Evolutionary conservation across 139 green algal genomes (phyloP), one percentile per base, ranked within the genome.

Genomic region (Micromonas commoda): DNA sequence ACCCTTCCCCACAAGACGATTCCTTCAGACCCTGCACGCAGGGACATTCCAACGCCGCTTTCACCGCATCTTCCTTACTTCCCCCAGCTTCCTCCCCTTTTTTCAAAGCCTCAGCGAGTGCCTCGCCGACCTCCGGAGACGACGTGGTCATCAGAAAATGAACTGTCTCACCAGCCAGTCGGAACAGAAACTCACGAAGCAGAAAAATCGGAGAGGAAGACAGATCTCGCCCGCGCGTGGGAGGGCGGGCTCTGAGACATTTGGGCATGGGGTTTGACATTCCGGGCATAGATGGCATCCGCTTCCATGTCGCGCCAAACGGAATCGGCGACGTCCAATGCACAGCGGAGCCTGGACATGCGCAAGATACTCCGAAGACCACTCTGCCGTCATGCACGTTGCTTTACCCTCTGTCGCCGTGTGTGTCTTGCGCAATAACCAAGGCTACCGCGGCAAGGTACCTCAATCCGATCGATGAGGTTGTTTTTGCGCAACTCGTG

Each of bases 1-100:
- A 75, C 37, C 23, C 31, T 32, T 61, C 33, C 38, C 68, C 37
- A 24, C 68, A 75, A 20, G 68, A 32, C 19, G 19, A 38, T 13
- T 63, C 3, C 2, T 39, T 38, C 31, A 75, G 38, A 1, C 31
- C 37, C 19, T 23, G 24, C 21, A 75, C 68, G 68, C 68, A 75
- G 0, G 68, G 68, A 31, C 68, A 75, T 6, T 38, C 68, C 24
- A 75, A 34, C 21, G 68, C 68, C 45, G 45, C 45, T 16, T 57
- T 57, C 9, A 57, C 16, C 45, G 45, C 45, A 16, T 57, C 45
- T 16, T 57, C 45, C 9, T 9, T 57, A 9, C 9, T 57, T 57
- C 45, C 45, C 9, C 9, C 45, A 16, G 45, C 45, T 9, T 16
- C 45, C 9, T 57, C 45, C 9, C 45, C 45, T 57, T 16, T 9